A percentile compares a stretch with the other conserved stretches of the same genome.
Evolutionary conservation across 2,329 filamentous ascomycete genomes (phyloP).

Genomic region (Coniochaeta ligniaria): DNA sequence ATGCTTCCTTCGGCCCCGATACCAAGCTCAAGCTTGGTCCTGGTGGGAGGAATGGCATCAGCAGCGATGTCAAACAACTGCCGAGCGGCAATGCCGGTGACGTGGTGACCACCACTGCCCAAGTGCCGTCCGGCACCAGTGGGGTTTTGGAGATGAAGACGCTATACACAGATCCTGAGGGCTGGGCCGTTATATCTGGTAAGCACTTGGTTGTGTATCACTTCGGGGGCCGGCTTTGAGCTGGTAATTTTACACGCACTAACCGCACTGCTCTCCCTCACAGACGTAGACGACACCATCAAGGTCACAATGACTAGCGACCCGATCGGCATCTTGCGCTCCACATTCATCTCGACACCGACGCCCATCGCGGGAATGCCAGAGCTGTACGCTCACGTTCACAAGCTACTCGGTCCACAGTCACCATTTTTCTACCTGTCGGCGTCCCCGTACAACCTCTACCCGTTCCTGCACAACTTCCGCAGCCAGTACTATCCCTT

Average conservation of each 20-base stretch:
- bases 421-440: constrained; percentile 90
- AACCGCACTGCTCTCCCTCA: not conserved
- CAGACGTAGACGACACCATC: constrained; percentile 92
- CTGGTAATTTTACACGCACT: not conserved
- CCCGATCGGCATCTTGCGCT: constrained; percentile 70
- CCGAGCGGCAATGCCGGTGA: constrained; percentile 38
- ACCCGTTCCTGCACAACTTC: constrained; percentile 77
- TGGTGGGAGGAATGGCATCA: constrained; percentile 65
- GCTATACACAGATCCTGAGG: constrained; percentile 65
- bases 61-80: constrained; percentile 52
- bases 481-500: constrained; percentile 62
- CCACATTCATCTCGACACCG: constrained; percentile 75
- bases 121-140: constrained; percentile 41
- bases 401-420: constrained; percentile 40
- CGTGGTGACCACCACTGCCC: constrained; percentile 37
- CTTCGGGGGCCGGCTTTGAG: not conserved
- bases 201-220: constrained; percentile 10
- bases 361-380: constrained; percentile 74
- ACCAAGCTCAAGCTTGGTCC: constrained; percentile 54
- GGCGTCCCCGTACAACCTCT: constrained; percentile 90
- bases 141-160: constrained; percentile 61
- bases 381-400: constrained; percentile 66
- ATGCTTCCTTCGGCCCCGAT: constrained; percentile 48
- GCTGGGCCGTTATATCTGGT: constrained; percentile 79
- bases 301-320: constrained; percentile 81